phyloP scores from a whole-genome alignment of 345 rosid genomes.

The Psidium friedrichsthalianum region DNA sequence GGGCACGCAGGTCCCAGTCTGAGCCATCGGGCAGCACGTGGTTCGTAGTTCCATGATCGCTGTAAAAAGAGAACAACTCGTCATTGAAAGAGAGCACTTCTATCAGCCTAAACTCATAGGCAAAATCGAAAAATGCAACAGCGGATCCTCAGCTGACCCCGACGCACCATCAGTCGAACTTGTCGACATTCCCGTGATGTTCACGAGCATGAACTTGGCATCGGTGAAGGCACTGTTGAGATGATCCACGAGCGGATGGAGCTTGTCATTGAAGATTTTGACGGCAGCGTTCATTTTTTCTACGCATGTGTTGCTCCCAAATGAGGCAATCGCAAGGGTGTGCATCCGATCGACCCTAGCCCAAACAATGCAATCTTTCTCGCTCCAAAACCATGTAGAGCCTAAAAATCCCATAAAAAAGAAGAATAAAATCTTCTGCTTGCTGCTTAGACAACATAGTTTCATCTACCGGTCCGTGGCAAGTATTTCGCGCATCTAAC shows the following conservation, averaged over 20 bases:
- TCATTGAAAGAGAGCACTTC: not conserved
- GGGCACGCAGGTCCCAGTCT: slow-evolving; percentile 18
- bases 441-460: not conserved
- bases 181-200: not conserved
- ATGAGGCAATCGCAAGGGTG: slow-evolving; percentile 28
- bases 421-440: not conserved
- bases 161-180: not conserved
- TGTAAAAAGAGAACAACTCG: not conserved
- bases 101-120: not conserved
- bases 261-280: slow-evolving; percentile 39
- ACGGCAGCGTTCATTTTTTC: slow-evolving; percentile 32
- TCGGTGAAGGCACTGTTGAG: slow-evolving; percentile 34
- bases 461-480: not conserved
- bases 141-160: not conserved
- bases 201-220: slow-evolving; percentile 28
- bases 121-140: not conserved
- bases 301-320: slow-evolving; percentile 31
- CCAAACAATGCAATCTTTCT: slow-evolving; percentile 44
- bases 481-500: not conserved
- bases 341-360: slow-evolving; percentile 73
- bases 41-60: not conserved
- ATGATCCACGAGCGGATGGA: slow-evolving; percentile 34
- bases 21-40: slow-evolving; percentile 25
- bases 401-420: slow-evolving; percentile 10
- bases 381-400: slow-evolving; percentile 44